These are phyloP conservation scores for Hemileia vastatrix DNA, from an alignment of 1,284 basidiomycete species.

Conservation along the genomic window DNA sequence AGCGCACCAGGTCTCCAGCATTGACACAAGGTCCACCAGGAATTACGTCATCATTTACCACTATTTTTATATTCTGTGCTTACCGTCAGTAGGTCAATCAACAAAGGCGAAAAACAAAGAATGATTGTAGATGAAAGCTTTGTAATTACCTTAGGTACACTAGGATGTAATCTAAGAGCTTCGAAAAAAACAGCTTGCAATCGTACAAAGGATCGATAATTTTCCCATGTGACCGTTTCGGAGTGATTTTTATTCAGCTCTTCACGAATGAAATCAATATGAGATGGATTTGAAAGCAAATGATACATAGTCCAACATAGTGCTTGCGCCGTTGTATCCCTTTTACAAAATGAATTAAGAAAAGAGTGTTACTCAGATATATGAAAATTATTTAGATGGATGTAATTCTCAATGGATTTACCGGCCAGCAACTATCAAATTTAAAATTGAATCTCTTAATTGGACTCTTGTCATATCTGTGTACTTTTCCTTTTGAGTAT, in stretches of 20 bases:
- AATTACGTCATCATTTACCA: constrained; percentile 5
- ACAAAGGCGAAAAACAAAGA: background rate
- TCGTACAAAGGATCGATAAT: constrained; percentile 18
- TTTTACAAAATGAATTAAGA: too few relatives aligned
- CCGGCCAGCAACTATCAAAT: constrained; percentile 18
- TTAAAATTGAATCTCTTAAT: constrained; percentile 5
- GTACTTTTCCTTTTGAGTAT: too few relatives aligned
- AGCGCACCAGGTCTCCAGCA: constrained; percentile 8
- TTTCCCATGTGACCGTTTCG: constrained; percentile 3
- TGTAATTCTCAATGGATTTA: too few relatives aligned
- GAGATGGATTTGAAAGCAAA: constrained; percentile 6
- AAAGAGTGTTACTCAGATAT: background rate
- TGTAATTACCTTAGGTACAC: constrained; percentile 17
- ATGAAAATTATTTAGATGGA: too few relatives aligned
- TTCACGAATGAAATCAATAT: constrained; percentile 5
- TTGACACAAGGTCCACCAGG: constrained; percentile 9
- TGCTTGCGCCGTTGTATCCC: constrained; percentile 18
- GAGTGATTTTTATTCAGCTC: too few relatives aligned
- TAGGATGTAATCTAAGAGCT: constrained; percentile 27
- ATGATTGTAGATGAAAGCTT: background rate
- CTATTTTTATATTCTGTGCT: constrained; percentile 6
- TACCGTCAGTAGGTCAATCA: background rate
- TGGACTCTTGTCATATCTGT: constrained; percentile 7
- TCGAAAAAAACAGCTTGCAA: constrained; percentile 28
- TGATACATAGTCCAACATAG: constrained; percentile 14